phyloP scores from a whole-genome alignment of 2,329 filamentous ascomycete genomes.

The Beauveria varroae region DNA sequence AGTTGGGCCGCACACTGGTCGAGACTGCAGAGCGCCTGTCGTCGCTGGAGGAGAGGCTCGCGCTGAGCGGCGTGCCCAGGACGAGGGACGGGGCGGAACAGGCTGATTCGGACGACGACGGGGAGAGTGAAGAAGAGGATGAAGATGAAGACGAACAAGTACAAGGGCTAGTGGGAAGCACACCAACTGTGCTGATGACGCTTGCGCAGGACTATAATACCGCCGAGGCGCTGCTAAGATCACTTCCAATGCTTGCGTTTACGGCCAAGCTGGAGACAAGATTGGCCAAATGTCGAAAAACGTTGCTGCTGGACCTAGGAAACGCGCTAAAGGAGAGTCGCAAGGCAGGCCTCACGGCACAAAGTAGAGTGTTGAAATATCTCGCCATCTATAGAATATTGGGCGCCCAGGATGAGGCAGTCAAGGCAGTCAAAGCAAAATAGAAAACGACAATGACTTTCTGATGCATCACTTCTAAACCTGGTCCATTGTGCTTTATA shows the following conservation, averaged over 20 bases:
- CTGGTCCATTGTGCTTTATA: background rate
- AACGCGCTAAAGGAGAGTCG: slow-evolving; percentile 40
- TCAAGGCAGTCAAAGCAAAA: slow-evolving; percentile 34
- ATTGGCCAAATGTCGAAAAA: slow-evolving; percentile 46
- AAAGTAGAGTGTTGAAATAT: slow-evolving; percentile 41
- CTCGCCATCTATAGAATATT: slow-evolving; percentile 46
- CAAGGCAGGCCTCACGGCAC: slow-evolving; percentile 34
- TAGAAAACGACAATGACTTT: slow-evolving; percentile 22
- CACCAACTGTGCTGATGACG: slow-evolving; percentile 37
- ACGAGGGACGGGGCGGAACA: slow-evolving; percentile 7
- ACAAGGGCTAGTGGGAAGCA: slow-evolving; percentile 34
- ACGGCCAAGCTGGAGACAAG: slow-evolving; percentile 46
- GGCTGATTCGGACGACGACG: slow-evolving; percentile 17
- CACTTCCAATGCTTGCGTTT: slow-evolving; percentile 39
- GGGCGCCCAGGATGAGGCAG: slow-evolving; percentile 44
- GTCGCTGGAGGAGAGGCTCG: slow-evolving; percentile 56
- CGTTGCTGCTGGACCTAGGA: slow-evolving; percentile 47
- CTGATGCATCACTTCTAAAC: slow-evolving; percentile 15
- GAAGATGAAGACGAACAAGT: slow-evolving; percentile 32
- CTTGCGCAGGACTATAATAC: slow-evolving; percentile 39
- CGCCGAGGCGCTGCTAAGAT: slow-evolving; percentile 34
- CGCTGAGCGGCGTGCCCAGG: slow-evolving; percentile 37
- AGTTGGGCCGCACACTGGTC: slow-evolving; percentile 53
- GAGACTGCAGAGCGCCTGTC: slow-evolving; percentile 58
- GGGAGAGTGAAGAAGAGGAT: slow-evolving; percentile 29